Evolutionary conservation across 768 basidiomycete species (phyloP).

Genomic region (Xanthoconium purpureum): DNA sequence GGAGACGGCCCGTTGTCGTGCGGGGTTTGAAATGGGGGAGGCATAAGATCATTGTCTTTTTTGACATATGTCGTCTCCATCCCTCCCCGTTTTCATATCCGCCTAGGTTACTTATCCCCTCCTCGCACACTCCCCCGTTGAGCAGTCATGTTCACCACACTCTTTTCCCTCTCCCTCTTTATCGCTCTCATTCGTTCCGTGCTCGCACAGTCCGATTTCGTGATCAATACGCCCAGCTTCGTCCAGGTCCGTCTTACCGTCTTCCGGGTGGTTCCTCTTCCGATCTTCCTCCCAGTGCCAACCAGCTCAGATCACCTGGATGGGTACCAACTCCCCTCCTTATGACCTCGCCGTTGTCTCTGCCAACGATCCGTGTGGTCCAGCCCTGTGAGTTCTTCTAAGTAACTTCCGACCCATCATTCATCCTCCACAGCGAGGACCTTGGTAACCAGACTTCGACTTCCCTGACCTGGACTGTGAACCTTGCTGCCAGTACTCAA

Average conservation of each 20-base stretch:
- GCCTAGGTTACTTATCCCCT: slow-evolving; percentile 11
- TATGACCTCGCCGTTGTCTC: slow-evolving; percentile 60
- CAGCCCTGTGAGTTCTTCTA: slow-evolving; percentile 48
- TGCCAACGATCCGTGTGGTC: slow-evolving; percentile 54
- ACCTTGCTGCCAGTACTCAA: slow-evolving; percentile 44
- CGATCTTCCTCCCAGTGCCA: slow-evolving; percentile 47
- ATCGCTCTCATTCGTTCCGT: slow-evolving; percentile 49
- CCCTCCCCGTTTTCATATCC: slow-evolving; percentile 15
- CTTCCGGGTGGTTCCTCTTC: background rate
- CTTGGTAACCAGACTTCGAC: slow-evolving; percentile 53
- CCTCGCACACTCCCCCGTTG: slow-evolving; percentile 1
- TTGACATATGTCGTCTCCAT: background rate
- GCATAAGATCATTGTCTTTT: slow-evolving; percentile 5
- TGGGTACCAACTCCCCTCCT: slow-evolving; percentile 36
- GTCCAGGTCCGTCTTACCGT: slow-evolving; percentile 45
- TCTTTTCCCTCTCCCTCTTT: slow-evolving; percentile 74
- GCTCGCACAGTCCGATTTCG: slow-evolving; percentile 46
- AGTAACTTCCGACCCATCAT: background rate
- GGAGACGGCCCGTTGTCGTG: slow-evolving; percentile 2
- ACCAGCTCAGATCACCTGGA: slow-evolving; percentile 51
- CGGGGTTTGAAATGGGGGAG: slow-evolving; percentile 22
- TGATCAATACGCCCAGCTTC: slow-evolving; percentile 49
- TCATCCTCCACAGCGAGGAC: slow-evolving; percentile 44
- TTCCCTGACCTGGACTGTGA: slow-evolving; percentile 38
- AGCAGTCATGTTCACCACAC: slow-evolving; percentile 68